Conservation (phyloP, 306 rosid species). For the Lablab purpureus region DNA sequence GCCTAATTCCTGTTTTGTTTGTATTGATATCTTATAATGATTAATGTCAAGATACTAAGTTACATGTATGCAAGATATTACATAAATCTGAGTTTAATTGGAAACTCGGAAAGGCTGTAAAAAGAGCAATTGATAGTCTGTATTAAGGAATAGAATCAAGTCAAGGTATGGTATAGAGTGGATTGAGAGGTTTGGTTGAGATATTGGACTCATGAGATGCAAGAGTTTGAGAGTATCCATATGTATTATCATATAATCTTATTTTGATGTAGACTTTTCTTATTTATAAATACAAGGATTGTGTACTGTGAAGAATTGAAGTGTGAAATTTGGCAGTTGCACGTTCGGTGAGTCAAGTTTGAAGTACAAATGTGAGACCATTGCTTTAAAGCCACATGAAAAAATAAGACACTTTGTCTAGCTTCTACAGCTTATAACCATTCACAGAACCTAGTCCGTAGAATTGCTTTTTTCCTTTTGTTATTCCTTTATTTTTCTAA, state of each 20-base stretch:
- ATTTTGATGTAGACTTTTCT: neutral
- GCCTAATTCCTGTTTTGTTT: neutral
- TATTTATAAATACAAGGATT: neutral
- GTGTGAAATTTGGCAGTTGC: too few relatives aligned
- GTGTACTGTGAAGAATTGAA: too few relatives aligned
- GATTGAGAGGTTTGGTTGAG: neutral
- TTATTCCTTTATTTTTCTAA: conserved; percentile 41
- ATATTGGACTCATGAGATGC: neutral
- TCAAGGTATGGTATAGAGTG: neutral
- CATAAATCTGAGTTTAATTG: neutral
- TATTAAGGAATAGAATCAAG: neutral
- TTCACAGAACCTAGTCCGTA: neutral
- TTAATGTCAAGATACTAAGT: neutral
- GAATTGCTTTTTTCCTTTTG: neutral
- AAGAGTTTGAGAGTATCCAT: neutral
- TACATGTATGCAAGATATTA: too few relatives aligned
- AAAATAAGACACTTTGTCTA: neutral
- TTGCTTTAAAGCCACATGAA: conserved; percentile 15
- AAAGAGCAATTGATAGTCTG: neutral
- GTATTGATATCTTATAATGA: neutral
- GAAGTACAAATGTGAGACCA: neutral
- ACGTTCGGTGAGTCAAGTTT: too few relatives aligned
- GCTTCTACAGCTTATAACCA: neutral
- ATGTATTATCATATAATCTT: neutral
- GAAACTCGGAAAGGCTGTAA: neutral